Conservation (phyloP, 306 rosid species). For the Prunus campanulata region DNA sequence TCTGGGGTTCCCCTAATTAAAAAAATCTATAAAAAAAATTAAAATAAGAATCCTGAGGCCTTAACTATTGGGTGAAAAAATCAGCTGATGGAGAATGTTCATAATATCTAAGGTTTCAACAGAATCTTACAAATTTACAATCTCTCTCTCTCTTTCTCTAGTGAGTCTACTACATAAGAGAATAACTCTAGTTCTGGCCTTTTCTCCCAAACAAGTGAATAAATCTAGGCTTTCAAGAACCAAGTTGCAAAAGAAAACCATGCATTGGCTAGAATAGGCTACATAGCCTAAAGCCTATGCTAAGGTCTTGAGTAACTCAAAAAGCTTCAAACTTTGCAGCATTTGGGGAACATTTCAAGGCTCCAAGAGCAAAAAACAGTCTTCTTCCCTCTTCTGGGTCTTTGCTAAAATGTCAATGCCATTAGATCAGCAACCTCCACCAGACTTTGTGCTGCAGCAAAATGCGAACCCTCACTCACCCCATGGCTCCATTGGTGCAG, state of each 20-base stretch:
- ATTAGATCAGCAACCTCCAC: constrained; percentile 31
- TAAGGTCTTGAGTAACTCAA: neutral
- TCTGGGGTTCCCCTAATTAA: constrained; percentile 28
- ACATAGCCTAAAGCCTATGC: neutral
- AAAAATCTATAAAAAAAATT: neutral
- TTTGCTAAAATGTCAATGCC: constrained; percentile 40
- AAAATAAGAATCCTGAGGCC: too few species aligned
- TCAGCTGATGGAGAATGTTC: constrained; percentile 8
- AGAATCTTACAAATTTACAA: neutral
- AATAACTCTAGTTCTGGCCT: neutral
- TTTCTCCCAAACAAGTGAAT: neutral
- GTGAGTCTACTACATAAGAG: neutral
- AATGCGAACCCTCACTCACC: constrained; percentile 18
- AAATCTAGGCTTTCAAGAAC: neutral
- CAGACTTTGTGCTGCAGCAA: constrained; percentile 19
- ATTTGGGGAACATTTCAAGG: neutral
- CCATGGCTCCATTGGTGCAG: constrained; percentile 49
- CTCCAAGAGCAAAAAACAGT: neutral
- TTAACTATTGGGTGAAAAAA: neutral
- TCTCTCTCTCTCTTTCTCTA: neutral
- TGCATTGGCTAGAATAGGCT: constrained; percentile 1
- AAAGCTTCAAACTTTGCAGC: neutral
- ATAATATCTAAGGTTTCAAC: neutral
- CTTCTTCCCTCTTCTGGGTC: neutral
- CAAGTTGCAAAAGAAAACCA: neutral